These are phyloP conservation scores for Suillus occidentalis DNA, from an alignment of 768 basidiomycete species.

Conservation along the genomic window DNA sequence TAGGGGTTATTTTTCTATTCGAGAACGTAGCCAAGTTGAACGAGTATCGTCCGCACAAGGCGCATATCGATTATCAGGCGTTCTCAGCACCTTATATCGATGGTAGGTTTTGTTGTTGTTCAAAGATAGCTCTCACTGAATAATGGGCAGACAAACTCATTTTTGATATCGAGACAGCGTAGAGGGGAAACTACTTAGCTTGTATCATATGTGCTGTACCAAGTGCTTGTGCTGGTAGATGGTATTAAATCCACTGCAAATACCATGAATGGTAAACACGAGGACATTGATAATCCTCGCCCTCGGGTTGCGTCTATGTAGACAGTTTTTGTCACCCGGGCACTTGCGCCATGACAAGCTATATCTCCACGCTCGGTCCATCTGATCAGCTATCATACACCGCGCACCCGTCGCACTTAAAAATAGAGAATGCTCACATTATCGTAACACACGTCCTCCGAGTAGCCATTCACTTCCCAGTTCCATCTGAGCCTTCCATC, in stretches of 20 bases:
- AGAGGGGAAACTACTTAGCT: neutral
- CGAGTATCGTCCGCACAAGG: slow-evolving; percentile 16
- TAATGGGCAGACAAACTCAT: slow-evolving; percentile 22
- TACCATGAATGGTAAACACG: neutral
- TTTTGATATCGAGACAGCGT: slow-evolving; percentile 22
- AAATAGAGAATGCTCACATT: neutral
- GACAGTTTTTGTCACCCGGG: neutral
- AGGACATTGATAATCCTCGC: neutral
- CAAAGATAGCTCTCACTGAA: neutral
- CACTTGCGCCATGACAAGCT: neutral
- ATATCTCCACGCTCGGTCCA: neutral
- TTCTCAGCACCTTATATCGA: slow-evolving; percentile 16
- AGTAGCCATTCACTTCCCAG: neutral
- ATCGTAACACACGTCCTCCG: neutral
- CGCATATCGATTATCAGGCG: slow-evolving; percentile 15
- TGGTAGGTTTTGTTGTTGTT: slow-evolving; percentile 13
- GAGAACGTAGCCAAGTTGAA: slow-evolving; percentile 16
- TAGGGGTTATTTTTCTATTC: slow-evolving; percentile 28
- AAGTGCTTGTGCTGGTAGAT: slow-evolving; percentile 6
- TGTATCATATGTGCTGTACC: neutral
- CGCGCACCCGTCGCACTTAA: neutral
- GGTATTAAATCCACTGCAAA: slow-evolving; percentile 1
- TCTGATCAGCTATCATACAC: neutral
- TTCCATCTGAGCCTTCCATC: neutral
- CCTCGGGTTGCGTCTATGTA: neutral